Conservation (phyloP, 2,329 filamentous ascomycete genomes). For the Aspergillus pseudoterreus region DNA sequence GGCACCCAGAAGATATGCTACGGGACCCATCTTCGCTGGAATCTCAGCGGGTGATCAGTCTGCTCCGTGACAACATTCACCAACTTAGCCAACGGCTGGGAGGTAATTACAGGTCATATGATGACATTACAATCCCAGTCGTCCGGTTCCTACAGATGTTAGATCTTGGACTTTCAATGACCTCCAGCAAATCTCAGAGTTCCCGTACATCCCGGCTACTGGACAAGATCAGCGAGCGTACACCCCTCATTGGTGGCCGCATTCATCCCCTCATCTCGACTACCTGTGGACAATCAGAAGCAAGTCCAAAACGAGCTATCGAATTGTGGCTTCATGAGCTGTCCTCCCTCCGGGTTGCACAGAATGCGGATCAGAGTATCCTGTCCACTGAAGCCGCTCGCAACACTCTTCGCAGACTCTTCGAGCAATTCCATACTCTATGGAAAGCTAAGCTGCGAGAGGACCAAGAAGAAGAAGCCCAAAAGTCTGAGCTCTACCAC, state of each 20-base stretch:
- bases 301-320: slow-evolving; percentile 23
- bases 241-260: slow-evolving; percentile 37
- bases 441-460: slow-evolving; percentile 75
- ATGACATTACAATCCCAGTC: slow-evolving; percentile 76
- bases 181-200: slow-evolving; percentile 23
- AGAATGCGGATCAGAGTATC: slow-evolving; percentile 31
- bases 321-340: slow-evolving; percentile 38
- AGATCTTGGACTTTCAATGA: slow-evolving; percentile 68
- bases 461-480: slow-evolving; percentile 71
- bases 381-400: slow-evolving; percentile 44
- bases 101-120: slow-evolving; percentile 71
- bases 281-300: slow-evolving; percentile 1
- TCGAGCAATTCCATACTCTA: slow-evolving; percentile 70
- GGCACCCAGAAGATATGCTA: slow-evolving; percentile 30
- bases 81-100: slow-evolving; percentile 69
- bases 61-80: slow-evolving; percentile 56
- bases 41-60: slow-evolving; percentile 31
- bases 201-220: slow-evolving; percentile 20
- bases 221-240: slow-evolving; percentile 30
- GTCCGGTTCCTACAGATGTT: slow-evolving; percentile 77
- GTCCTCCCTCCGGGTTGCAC: slow-evolving; percentile 31
- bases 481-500: slow-evolving; percentile 73
- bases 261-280: slow-evolving; percentile 18
- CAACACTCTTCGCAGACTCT: slow-evolving; percentile 59
- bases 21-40: slow-evolving; percentile 12